phyloP scores from a whole-genome alignment of 805 yeast genomes.

The Monosporozyma solicola region DNA sequence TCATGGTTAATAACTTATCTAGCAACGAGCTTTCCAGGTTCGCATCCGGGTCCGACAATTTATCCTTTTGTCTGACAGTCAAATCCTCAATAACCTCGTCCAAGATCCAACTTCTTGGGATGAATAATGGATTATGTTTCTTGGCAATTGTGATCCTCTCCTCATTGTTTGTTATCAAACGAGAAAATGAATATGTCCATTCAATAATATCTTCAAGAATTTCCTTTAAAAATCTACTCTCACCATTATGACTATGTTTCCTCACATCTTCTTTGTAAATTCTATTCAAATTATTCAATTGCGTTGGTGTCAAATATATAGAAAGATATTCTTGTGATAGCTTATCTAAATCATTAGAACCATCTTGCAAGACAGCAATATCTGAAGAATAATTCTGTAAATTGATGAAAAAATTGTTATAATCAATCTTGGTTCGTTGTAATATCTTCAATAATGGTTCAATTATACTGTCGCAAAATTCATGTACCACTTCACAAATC shows the following conservation, averaged over 20 bases:
- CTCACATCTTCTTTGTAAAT: conserved; percentile 16
- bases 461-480: conserved; percentile 32
- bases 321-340: conserved; percentile 11
- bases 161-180: conserved; percentile 34
- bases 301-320: conserved; percentile 15
- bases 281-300: conserved; percentile 11
- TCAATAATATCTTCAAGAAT: conserved; percentile 33
- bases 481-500: conserved; percentile 8
- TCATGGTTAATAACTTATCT: conserved; percentile 59
- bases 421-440: conserved; percentile 58
- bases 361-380: conserved; percentile 18
- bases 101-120: conserved; percentile 79
- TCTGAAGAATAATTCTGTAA: conserved; percentile 44
- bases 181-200: conserved; percentile 48
- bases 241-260: background rate
- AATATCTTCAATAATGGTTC: conserved; percentile 56
- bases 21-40: conserved; percentile 34
- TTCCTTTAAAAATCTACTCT: conserved; percentile 22
- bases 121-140: conserved; percentile 62
- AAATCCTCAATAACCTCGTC: conserved; percentile 66
- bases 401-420: conserved; percentile 63
- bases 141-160: conserved; percentile 37
- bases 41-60: conserved; percentile 24
- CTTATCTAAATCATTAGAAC: conserved; percentile 18
- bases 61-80: conserved; percentile 42